phyloP scores from a whole-genome alignment of 2,329 filamentous ascomycete genomes.

The Exophiala alcalophila region DNA sequence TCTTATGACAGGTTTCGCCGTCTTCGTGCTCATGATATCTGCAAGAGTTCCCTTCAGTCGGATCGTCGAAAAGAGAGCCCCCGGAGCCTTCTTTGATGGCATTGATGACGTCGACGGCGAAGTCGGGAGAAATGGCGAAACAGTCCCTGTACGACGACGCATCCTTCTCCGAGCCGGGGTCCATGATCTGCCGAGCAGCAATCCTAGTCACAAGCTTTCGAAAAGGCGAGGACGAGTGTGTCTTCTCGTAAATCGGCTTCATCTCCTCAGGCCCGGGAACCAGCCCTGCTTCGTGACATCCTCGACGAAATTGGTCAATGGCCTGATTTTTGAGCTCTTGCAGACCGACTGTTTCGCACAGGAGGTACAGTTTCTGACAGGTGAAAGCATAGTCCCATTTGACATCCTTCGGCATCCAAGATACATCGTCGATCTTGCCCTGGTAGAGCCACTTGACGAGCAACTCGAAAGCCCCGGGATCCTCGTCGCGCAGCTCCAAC shows the following conservation, averaged over 20 bases:
- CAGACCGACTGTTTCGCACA: slow-evolving; percentile 53
- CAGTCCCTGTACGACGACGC: slow-evolving; percentile 50
- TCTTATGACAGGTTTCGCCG: slow-evolving; percentile 35
- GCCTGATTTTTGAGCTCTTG: slow-evolving; percentile 52
- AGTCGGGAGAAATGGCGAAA: slow-evolving; percentile 50
- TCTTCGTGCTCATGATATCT: slow-evolving; percentile 52
- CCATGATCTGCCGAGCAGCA: slow-evolving; percentile 58
- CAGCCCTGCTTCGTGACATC: slow-evolving; percentile 48
- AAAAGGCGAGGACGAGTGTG: slow-evolving; percentile 47
- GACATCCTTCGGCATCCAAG: slow-evolving; percentile 44
- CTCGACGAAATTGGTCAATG: slow-evolving; percentile 54
- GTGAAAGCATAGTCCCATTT: slow-evolving; percentile 55
- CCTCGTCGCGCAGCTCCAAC: slow-evolving; percentile 49
- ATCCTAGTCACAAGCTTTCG: slow-evolving; percentile 52
- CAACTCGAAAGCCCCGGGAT: slow-evolving; percentile 52
- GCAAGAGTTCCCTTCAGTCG: slow-evolving; percentile 47
- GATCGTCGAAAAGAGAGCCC: slow-evolving; percentile 52
- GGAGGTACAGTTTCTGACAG: slow-evolving; percentile 53
- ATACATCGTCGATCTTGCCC: slow-evolving; percentile 51
- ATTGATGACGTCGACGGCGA: slow-evolving; percentile 54
- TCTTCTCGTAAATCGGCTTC: slow-evolving; percentile 51
- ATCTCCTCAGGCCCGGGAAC: slow-evolving; percentile 56
- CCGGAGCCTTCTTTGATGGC: slow-evolving; percentile 51
- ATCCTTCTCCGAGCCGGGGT: slow-evolving; percentile 50
- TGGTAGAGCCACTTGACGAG: slow-evolving; percentile 58